phyloP scores from a whole-genome alignment of 2,329 filamentous ascomycete genomes.

The Fusarium coffeatum region DNA sequence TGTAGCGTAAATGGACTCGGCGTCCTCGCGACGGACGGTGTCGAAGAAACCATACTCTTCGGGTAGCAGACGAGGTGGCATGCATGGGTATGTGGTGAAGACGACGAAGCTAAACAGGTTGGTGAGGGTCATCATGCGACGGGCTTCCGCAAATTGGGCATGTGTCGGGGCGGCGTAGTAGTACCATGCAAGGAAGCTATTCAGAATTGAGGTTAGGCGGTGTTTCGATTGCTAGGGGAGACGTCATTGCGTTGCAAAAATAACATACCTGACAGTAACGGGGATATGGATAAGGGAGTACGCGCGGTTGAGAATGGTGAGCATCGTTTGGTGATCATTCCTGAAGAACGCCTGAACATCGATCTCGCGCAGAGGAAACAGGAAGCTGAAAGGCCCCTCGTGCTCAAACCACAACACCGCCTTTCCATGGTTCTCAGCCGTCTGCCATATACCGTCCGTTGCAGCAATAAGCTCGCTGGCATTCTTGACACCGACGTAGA shows the following conservation, averaged over 20 bases:
- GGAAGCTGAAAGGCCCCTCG: slow-evolving; percentile 59
- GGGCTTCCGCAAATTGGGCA: slow-evolving; percentile 52
- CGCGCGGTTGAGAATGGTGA: slow-evolving; percentile 67
- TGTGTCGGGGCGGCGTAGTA: slow-evolving; percentile 65
- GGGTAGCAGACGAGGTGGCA: slow-evolving; percentile 67
- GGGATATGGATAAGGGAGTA: slow-evolving; percentile 72
- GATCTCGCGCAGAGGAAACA: slow-evolving; percentile 65
- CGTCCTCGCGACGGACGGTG: slow-evolving; percentile 60
- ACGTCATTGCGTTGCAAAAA: neutral
- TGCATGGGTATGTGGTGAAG: slow-evolving; percentile 67
- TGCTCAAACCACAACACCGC: slow-evolving; percentile 67
- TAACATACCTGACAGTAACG: slow-evolving; percentile 64
- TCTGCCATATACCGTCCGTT: slow-evolving; percentile 62
- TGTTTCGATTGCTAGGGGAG: neutral
- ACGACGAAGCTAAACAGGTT: slow-evolving; percentile 66
- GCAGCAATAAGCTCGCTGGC: slow-evolving; percentile 50
- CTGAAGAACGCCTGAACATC: slow-evolving; percentile 69
- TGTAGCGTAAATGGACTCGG: slow-evolving; percentile 71
- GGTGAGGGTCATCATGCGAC: slow-evolving; percentile 61
- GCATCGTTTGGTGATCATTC: slow-evolving; percentile 61
- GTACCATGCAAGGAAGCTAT: slow-evolving; percentile 72
- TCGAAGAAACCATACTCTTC: slow-evolving; percentile 68
- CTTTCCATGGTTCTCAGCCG: slow-evolving; percentile 66
- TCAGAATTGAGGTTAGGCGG: neutral
- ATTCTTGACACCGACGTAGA: slow-evolving; percentile 59